Evolutionary conservation across 192 early-diverging fungal species (phyloP).

Genomic region (Entomortierella parvispora): DNA sequence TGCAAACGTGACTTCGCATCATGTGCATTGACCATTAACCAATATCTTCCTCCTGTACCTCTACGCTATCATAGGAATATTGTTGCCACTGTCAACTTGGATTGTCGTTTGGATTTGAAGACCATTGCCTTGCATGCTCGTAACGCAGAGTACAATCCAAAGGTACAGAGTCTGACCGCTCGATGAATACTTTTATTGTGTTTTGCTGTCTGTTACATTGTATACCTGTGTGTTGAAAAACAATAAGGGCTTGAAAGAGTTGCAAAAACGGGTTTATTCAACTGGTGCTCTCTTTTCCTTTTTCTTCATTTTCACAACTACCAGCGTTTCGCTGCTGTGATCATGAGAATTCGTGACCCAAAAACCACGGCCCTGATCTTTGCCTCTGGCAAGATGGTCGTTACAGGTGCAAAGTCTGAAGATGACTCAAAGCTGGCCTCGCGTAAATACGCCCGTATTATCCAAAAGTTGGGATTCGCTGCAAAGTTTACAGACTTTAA

Average conservation of each 20-base stretch:
- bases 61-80: constrained; percentile 79
- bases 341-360: constrained; percentile 99
- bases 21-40: neutral
- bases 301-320: constrained; percentile 10
- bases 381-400: constrained; percentile 99
- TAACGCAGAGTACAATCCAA: constrained; percentile 99
- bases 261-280: constrained; percentile 11
- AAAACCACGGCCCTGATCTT: constrained; percentile 99
- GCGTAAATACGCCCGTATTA: constrained; percentile 98
- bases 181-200: neutral
- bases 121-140: constrained; percentile 99
- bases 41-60: constrained; percentile 9
- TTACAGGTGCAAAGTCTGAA: constrained; percentile 98
- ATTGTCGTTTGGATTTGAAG: constrained; percentile 96
- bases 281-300: constrained; percentile 25
- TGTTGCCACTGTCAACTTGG: constrained; percentile 98
- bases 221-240: no score
- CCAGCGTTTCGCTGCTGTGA: constrained; percentile 99
- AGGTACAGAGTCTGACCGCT: constrained; percentile 70
- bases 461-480: constrained; percentile 97
- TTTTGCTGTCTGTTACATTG: neutral
- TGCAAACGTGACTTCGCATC: neutral
- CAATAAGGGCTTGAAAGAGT: no score
- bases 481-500: constrained; percentile 99
- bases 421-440: constrained; percentile 97